Evolutionary conservation across 208 protist genomes (phyloP), one percentile per base, ranked within the genome.

Genomic region (Kentomonas sorsogonicus): DNA sequence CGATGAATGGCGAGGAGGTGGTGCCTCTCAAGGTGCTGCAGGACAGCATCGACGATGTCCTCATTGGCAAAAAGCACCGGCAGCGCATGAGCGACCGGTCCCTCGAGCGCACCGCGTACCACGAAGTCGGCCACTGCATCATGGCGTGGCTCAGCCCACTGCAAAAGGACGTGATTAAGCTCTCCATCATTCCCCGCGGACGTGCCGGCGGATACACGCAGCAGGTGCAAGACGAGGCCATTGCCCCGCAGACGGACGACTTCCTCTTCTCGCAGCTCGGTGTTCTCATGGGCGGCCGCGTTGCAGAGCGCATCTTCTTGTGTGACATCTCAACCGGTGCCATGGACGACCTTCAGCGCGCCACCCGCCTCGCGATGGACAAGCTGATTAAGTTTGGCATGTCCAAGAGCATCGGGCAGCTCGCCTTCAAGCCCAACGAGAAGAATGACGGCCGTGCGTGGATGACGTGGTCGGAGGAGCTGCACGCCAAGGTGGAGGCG

Each of bases 101-200:
- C 3, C 56, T 93, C 48, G 56, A 79, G 48, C 86, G 91, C 25
- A 97, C 91, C 10, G 97, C 98, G 0, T 99, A 98, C 60, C 98
- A 99, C 81, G 98, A 99, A 69, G 93, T 94, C 7, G 97, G 98
- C 11, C 98, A 99, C 74, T 94, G 94, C 25, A 81, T 99, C 33
- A 95, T 99, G 65, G 88, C 96, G 0, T 96, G 91, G 89, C 69
- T 69, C 15, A 81, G 64, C 33, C 83, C 91, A 9, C 58, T 91
- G 26, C 91, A 96, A 66, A 95, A 88, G 61, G 87, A 94, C 38
- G 91, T 97, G 20, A 74, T 95, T 20, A 97, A 97, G 66, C 77
- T 97, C 31, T 94, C 85, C 60, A 95, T 97, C 57, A 92, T 94
- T 63, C 91, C 91, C 1, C 81, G 91, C 50, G 91, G 91, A 9